Conservation (phyloP, 1,139 yeast genomes). For the Saccharomyces hybrid region DNA sequence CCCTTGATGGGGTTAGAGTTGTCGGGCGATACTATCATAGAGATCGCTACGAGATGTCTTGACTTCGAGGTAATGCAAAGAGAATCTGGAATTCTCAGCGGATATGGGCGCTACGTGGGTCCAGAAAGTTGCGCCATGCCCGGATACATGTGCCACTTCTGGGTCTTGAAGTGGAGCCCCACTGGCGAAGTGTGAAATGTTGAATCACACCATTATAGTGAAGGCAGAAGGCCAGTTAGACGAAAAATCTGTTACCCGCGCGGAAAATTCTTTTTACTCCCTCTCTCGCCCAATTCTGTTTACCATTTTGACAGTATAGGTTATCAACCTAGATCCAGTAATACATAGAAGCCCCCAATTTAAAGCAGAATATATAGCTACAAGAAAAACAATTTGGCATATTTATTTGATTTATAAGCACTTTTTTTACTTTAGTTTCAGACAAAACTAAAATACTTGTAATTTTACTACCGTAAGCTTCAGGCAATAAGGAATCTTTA, state of each 20-base stretch:
- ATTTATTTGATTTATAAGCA: neutral
- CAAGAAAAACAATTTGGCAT: neutral
- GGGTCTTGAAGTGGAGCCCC: conserved; percentile 10
- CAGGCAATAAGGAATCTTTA: neutral
- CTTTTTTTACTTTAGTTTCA: neutral
- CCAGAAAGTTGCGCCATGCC: conserved; percentile 8
- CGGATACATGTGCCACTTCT: conserved; percentile 13
- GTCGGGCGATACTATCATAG: conserved; percentile 11
- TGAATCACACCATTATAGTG: neutral
- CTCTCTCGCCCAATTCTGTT: neutral
- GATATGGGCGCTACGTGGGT: conserved; percentile 11
- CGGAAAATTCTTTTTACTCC: conserved; percentile 1
- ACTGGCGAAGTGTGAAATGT: neutral
- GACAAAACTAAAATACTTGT: neutral
- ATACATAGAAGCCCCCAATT: neutral
- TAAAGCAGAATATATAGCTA: neutral
- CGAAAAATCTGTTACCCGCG: neutral
- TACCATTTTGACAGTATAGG: neutral
- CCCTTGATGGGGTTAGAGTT: conserved; percentile 17
- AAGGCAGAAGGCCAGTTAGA: neutral
- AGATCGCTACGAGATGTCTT: conserved; percentile 7
- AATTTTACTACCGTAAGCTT: neutral
- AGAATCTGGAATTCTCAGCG: conserved; percentile 8
- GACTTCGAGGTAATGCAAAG: conserved; percentile 8
- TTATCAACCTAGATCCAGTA: neutral